Conservation (phyloP, 148 eudicot species). For the Tetragonia tetragonoides region DNA sequence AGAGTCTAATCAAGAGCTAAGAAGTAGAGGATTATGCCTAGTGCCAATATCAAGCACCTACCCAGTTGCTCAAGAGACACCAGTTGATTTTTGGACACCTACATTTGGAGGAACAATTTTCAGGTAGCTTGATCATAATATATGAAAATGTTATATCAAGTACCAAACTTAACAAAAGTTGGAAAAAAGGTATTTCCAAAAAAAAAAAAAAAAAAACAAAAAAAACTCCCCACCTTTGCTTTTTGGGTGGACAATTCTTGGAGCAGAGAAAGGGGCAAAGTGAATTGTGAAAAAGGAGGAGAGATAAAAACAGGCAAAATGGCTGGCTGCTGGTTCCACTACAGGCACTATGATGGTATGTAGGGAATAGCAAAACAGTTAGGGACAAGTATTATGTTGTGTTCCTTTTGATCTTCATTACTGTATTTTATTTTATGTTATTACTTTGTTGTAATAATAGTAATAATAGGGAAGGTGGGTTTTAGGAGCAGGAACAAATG, state of each 20-base stretch:
- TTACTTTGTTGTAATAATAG: conserved; percentile 27
- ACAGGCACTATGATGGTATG: conserved; percentile 27
- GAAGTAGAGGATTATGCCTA: conserved; percentile 77
- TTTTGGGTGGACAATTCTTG: conserved; percentile 19
- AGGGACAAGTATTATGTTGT: conserved; percentile 9
- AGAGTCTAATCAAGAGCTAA: conserved; percentile 44
- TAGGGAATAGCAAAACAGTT: conserved; percentile 26
- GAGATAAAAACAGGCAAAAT: neutral
- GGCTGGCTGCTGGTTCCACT: conserved; percentile 30
- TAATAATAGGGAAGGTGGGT: conserved; percentile 21
- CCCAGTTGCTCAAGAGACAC: conserved; percentile 66
- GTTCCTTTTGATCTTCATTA: neutral
- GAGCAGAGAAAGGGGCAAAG: conserved; percentile 21
- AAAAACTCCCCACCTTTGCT: neutral
- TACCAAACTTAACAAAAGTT: conserved; percentile 6
- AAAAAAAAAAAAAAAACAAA: neutral
- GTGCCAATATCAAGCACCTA: conserved; percentile 83
- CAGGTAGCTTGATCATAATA: conserved; percentile 34
- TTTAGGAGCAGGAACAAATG: conserved; percentile 61
- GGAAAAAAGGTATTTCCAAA: neutral
- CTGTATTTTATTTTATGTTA: neutral
- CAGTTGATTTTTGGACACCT: conserved; percentile 89
- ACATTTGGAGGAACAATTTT: conserved; percentile 63
- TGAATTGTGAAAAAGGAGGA: neutral
- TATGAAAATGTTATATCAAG: neutral